These are phyloP conservation scores for Gracilaria domingensis DNA, from an alignment of 23 red algal species.

Conservation along the genomic window DNA sequence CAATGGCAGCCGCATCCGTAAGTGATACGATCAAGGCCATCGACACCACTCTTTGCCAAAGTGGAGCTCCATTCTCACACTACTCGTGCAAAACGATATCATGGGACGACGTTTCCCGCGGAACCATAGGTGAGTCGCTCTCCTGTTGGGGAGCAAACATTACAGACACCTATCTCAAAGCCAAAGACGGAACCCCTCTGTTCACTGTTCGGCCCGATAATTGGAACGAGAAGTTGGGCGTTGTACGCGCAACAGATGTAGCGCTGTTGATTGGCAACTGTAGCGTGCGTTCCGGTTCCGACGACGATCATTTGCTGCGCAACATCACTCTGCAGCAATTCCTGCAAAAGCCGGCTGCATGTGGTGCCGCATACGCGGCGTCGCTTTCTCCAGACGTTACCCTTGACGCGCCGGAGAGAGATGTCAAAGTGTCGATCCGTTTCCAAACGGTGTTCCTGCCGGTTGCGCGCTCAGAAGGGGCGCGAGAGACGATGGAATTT, in stretches of 20 bases:
- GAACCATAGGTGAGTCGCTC: background rate
- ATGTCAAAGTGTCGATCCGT: conserved; percentile 1
- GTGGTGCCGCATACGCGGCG: conserved; percentile 3
- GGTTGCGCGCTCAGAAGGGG: background rate
- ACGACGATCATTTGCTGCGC: background rate
- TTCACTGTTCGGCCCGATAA: conserved; percentile 27
- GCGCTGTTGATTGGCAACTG: conserved; percentile 32
- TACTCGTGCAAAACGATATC: conserved; percentile 39
- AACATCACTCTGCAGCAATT: conserved; percentile 22
- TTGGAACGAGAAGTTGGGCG: conserved; percentile 44
- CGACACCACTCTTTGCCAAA: background rate
- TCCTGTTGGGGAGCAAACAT: conserved; percentile 39
- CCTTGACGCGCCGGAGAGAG: background rate
- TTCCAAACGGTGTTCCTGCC: conserved; percentile 41
- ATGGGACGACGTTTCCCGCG: conserved; percentile 41
- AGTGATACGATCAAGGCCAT: conserved; percentile 9
- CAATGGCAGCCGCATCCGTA: conserved; percentile 16
- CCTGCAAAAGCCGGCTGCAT: background rate
- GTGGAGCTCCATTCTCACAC: background rate
- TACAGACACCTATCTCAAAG: conserved; percentile 38
- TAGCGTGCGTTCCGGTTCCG: background rate
- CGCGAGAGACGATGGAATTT: conserved; percentile 9
- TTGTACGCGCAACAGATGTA: conserved; percentile 32
- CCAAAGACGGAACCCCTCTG: conserved; percentile 26
- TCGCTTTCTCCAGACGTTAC: background rate